Evolutionary conservation across 1,284 basidiomycete genomes (phyloP).

Genomic region (Pseudomicrostroma phylloplanum): DNA sequence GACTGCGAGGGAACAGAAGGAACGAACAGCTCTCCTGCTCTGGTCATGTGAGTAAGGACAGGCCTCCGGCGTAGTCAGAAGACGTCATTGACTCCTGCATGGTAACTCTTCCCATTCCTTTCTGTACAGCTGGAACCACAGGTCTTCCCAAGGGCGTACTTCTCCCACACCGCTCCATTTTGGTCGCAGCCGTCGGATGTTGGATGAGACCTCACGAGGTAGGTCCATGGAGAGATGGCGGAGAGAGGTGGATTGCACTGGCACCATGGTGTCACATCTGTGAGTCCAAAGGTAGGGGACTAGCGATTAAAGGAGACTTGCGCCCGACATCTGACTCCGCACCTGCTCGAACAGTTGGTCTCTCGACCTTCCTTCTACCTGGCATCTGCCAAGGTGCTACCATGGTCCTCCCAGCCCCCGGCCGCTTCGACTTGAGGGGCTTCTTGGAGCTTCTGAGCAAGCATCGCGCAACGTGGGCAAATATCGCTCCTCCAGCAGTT

Average conservation of each 20-base stretch:
- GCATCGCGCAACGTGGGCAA: conserved; percentile 49
- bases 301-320: not conserved
- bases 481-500: conserved; percentile 53
- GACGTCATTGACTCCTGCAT: no score
- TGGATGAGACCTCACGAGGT: conserved; percentile 16
- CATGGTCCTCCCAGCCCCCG: conserved; percentile 39
- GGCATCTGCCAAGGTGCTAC: conserved; percentile 49
- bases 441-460: conserved; percentile 48
- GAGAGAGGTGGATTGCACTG: conserved; percentile 47
- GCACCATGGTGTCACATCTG: conserved; percentile 51
- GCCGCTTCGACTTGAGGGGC: conserved; percentile 47
- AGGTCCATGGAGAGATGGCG: conserved; percentile 20
- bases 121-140: conserved; percentile 40
- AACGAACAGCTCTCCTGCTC: conserved; percentile 41
- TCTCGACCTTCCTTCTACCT: conserved; percentile 45
- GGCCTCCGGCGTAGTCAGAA: no score
- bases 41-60: conserved; percentile 34
- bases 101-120: no score
- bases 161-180: conserved; percentile 45
- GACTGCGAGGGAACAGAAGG: conserved; percentile 21
- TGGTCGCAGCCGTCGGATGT: conserved; percentile 40
- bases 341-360: not conserved
- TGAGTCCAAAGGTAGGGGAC: conserved; percentile 13
- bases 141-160: conserved; percentile 52
- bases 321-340: not conserved